Conservation (phyloP, 2,329 filamentous ascomycete genomes). For the Aureobasidium melanogenum region DNA sequence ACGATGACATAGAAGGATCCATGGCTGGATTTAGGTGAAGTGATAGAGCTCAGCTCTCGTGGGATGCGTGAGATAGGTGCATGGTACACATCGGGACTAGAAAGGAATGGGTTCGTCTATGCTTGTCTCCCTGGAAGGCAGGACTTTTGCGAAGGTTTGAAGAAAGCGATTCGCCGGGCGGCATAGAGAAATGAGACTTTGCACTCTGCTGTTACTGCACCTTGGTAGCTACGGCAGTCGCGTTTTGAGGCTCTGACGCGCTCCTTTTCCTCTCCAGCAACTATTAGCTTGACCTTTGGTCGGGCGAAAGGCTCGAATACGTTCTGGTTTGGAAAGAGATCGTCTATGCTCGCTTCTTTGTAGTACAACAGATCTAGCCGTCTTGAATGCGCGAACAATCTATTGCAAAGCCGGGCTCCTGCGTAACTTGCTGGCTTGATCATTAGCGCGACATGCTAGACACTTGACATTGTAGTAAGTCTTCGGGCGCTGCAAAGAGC, state of each 20-base stretch:
- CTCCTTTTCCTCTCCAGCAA: neutral
- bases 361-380: constrained; percentile 54
- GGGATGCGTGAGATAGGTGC: neutral
- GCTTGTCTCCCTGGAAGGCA: neutral
- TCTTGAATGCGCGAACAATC: constrained; percentile 68
- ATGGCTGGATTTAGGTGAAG: neutral
- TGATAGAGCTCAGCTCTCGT: constrained; percentile 13
- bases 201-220: constrained; percentile 17
- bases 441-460: constrained; percentile 67
- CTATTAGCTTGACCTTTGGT: constrained; percentile 17
- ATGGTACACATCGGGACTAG: neutral
- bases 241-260: constrained; percentile 10
- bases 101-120: neutral
- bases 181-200: constrained; percentile 16
- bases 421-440: constrained; percentile 77
- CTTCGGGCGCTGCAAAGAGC: constrained; percentile 69
- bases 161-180: neutral
- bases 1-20: too few species aligned
- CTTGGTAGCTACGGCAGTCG: constrained; percentile 18
- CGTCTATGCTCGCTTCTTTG: too few species aligned
- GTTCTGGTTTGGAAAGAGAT: neutral
- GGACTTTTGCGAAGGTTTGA: neutral
- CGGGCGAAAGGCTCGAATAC: constrained; percentile 33
- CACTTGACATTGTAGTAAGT: constrained; percentile 88
- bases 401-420: constrained; percentile 82